These are phyloP conservation scores for Sugiyamaella mastotermitis DNA, from an alignment of 805 yeast genomes.

Conservation along the genomic window DNA sequence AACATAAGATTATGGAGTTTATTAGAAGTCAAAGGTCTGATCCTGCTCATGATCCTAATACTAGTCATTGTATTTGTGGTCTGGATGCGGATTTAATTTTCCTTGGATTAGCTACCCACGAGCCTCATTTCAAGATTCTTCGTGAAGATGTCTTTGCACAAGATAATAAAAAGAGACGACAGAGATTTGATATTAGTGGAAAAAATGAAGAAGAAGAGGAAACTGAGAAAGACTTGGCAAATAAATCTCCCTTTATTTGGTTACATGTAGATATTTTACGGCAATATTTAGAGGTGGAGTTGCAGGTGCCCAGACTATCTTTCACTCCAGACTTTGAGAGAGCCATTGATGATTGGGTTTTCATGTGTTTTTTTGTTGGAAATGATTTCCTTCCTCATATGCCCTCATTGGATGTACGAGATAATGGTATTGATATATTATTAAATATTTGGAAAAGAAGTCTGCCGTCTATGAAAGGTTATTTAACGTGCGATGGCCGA, in stretches of 20 bases:
- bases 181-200: no score
- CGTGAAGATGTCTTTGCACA: conserved; percentile 96
- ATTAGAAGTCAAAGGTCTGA: conserved; percentile 85
- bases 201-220: conserved; percentile 33
- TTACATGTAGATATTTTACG: conserved; percentile 80
- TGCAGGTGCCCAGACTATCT: conserved; percentile 60
- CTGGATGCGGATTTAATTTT: conserved; percentile 96
- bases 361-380: conserved; percentile 97
- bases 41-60: conserved; percentile 84
- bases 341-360: conserved; percentile 98
- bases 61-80: conserved; percentile 94
- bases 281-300: conserved; percentile 81
- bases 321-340: conserved; percentile 84
- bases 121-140: conserved; percentile 88
- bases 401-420: conserved; percentile 92
- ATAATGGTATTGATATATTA: conserved; percentile 80
- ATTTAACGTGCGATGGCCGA: conserved; percentile 84
- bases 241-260: conserved; percentile 73
- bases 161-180: conserved; percentile 35
- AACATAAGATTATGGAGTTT: conserved; percentile 95
- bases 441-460: conserved; percentile 77
- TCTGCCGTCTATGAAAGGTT: conserved; percentile 62
- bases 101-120: conserved; percentile 94
- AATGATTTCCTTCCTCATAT: conserved; percentile 96
- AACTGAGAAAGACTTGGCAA: conserved; percentile 31